Evolutionary conservation across 306 rosid species (phyloP), one percentile per base, ranked within the genome.

Genomic region (Albizia julibrissin): DNA sequence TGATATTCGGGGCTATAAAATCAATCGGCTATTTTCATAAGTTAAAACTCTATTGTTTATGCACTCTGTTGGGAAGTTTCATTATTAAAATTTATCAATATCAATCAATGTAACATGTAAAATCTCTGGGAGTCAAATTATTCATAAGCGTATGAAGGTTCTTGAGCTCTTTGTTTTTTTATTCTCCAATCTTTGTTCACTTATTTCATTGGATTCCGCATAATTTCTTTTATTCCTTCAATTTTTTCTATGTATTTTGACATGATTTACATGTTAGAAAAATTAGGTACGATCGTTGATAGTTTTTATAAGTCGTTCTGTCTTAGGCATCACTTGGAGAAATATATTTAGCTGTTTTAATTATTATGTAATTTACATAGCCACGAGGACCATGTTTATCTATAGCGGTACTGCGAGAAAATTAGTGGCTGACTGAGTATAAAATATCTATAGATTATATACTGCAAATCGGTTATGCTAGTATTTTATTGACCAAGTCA

Each of bases 401-500:
- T 43, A 43, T 43, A 43, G 68, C 68, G 13, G 26, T 27, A 12
- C 34, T 61, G 68, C 37, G 0, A 24, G 50, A 33, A 24, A 75
- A 75, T 58, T 19, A 9, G 34, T 37, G 10, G 68, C 64, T 49
- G 27, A 65, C 65, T 26, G 54, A 24, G 42, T 49, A 40, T 27
- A 58, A 26, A 22, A 22, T 58, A 58, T 69, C 31, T 59, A 54
- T 7, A 54, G 11, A 18, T 50, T 50, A 16, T 47, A 47, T 67
- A 16, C n/a, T 46, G 7, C 11, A 52, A 69, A 40, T 11, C 19
- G 42, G 14, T 7, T 0, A 8, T 40, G 70, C 16, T 39, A 50
- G 70, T 78, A n/a, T 26, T 37, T 78, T 29, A 77, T 70, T n/a
- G 29, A 46, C 33, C 31, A 19, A 14, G 44, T 70, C 42, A 71